phyloP scores from a whole-genome alignment of 148 eudicot species.

The Rhododendron molle region DNA sequence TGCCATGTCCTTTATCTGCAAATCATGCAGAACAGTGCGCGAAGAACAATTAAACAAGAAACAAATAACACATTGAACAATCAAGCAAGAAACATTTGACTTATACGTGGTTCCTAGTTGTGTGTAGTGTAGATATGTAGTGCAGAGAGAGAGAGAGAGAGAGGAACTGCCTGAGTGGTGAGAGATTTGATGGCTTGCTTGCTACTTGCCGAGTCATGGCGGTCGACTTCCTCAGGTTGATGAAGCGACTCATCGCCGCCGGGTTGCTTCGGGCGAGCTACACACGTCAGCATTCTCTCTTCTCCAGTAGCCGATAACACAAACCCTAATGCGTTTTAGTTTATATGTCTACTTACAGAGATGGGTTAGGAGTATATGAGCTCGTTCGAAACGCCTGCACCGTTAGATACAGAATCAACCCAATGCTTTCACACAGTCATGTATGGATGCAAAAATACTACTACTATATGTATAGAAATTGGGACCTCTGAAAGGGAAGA shows the following conservation, averaged over 20 bases:
- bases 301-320: not conserved
- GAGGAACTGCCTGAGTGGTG: constrained; percentile 61
- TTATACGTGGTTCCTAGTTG: not conserved
- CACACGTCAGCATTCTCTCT: constrained; percentile 72
- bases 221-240: constrained; percentile 38
- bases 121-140: not conserved
- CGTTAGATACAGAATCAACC: not conserved
- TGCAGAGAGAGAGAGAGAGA: not conserved
- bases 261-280: constrained; percentile 70
- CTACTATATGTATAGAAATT: not conserved
- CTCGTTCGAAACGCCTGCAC: not conserved
- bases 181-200: constrained; percentile 66
- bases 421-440: too few species aligned
- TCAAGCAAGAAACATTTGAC: too few species aligned
- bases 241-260: constrained; percentile 33
- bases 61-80: too few species aligned
- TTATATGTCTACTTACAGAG: not conserved
- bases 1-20: constrained; percentile 77
- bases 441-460: too few species aligned
- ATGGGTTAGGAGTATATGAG: not conserved
- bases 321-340: not conserved
- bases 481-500: constrained; percentile 1
- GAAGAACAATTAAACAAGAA: too few species aligned
- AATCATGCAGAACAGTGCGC: not conserved
- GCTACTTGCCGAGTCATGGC: constrained; percentile 26